Percentiles rank a stretch among this genome's conserved stretches.
Conservation (phyloP, 2,329 filamentous ascomycete species). For the Paraphaeosphaeria sporulosa region DNA sequence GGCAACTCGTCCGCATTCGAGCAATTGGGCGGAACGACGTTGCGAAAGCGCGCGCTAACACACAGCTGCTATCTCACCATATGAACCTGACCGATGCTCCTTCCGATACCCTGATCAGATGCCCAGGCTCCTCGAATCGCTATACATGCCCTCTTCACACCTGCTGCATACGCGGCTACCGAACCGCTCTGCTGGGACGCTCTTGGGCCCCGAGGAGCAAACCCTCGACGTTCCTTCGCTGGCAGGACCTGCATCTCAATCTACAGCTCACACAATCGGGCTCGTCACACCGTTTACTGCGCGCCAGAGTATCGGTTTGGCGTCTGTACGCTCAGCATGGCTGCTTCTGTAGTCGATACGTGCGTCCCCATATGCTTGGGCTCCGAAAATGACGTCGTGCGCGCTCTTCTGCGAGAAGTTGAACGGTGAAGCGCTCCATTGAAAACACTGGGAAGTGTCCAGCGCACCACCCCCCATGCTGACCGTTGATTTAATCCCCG, state of each 20-base stretch:
- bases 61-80: background rate
- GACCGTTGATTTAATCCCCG: background rate
- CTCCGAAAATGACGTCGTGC: constrained; percentile 1
- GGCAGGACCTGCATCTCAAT: constrained; percentile 8
- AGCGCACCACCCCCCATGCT: background rate
- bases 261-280: background rate
- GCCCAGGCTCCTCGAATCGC: background rate
- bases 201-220: background rate
- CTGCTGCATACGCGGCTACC: background rate
- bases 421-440: background rate
- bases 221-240: background rate
- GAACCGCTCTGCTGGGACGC: constrained; percentile 4
- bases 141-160: background rate
- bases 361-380: background rate
- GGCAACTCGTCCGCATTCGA: background rate
- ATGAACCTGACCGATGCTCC: background rate
- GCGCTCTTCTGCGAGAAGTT: background rate
- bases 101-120: background rate
- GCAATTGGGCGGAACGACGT: background rate
- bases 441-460: background rate
- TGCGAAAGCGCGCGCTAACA: background rate
- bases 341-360: background rate
- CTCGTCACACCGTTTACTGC: constrained; percentile 10
- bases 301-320: background rate
- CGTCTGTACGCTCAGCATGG: background rate